phyloP scores from a whole-genome alignment of 2,329 filamentous ascomycete genomes.

The Sclerotinia nivalis region DNA sequence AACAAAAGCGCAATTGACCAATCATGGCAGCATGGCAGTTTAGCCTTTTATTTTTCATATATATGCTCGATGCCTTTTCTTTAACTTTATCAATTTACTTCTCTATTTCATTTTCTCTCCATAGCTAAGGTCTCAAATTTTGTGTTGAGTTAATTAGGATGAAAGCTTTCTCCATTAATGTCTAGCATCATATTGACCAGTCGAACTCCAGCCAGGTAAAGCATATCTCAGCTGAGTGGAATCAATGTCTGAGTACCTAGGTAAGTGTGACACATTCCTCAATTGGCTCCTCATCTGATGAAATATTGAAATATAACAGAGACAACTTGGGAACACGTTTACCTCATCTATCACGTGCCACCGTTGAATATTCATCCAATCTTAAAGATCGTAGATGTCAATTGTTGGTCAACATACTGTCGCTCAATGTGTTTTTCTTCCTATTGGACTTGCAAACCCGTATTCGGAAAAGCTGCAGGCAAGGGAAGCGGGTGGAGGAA shows the following conservation, averaged over 20 bases:
- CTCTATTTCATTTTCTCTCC: neutral
- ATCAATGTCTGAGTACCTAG: neutral
- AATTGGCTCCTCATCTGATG: conserved; percentile 4
- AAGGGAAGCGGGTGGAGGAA: neutral
- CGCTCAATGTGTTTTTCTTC: neutral
- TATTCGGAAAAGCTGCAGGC: neutral
- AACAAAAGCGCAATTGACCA: conserved; percentile 5
- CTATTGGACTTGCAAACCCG: neutral
- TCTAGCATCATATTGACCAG: neutral
- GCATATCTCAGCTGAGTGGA: neutral
- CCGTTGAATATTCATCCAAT: conserved; percentile 13
- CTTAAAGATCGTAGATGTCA: conserved; percentile 8
- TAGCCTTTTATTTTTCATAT: neutral
- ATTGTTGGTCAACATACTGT: neutral
- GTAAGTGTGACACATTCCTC: neutral
- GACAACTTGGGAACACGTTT: neutral
- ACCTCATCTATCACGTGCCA: conserved; percentile 7
- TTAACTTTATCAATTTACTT: neutral
- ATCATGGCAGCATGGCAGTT: conserved; percentile 3
- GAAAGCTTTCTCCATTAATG: neutral
- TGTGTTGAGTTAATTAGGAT: neutral
- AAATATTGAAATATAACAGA: neutral
- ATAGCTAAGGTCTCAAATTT: neutral
- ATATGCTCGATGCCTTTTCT: neutral
- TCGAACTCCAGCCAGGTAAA: neutral